A percentile compares a stretch with the other conserved stretches of the same genome.
Evolutionary conservation across 257 asterid species (phyloP).

Genomic region (Linderniella brevidens): DNA sequence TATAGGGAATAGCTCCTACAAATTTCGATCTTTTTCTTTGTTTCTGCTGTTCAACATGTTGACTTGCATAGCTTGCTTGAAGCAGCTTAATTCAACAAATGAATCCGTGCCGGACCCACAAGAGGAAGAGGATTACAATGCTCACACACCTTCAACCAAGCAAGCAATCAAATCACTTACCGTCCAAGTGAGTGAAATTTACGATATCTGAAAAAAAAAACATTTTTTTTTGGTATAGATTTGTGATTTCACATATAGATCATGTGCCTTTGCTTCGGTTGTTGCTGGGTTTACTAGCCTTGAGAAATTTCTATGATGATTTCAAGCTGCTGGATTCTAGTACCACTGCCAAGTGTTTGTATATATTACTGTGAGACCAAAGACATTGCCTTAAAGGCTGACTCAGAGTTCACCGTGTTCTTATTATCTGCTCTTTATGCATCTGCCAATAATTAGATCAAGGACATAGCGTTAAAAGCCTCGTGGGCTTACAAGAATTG

Average conservation of each 20-base stretch:
- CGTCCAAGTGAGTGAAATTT: slow-evolving; percentile 35
- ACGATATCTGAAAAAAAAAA: no score
- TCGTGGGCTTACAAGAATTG: slow-evolving; percentile 87
- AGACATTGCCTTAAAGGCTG: background rate
- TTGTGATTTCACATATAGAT: no score
- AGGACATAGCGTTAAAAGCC: slow-evolving; percentile 86
- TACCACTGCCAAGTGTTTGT: background rate
- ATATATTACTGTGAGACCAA: background rate
- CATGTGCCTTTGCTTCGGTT: no score
- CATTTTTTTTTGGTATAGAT: no score
- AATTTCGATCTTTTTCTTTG: no score
- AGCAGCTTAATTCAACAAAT: slow-evolving; percentile 43
- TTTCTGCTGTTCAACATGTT: slow-evolving; percentile 23
- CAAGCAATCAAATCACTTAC: slow-evolving; percentile 67
- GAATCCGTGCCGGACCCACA: slow-evolving; percentile 48
- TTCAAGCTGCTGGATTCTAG: background rate
- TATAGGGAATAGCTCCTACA: no score
- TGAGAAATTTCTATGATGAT: no score
- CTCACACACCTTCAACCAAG: slow-evolving; percentile 43
- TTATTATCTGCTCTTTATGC: background rate
- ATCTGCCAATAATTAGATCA: slow-evolving; percentile 36
- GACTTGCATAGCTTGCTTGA: slow-evolving; percentile 91
- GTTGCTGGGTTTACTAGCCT: no score
- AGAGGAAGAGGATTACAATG: slow-evolving; percentile 25
- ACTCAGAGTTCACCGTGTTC: background rate